Percentiles rank a stretch among this genome's conserved stretches.
Conservation (phyloP, 129 eudicot species). For the Helianthus tuberosus region DNA sequence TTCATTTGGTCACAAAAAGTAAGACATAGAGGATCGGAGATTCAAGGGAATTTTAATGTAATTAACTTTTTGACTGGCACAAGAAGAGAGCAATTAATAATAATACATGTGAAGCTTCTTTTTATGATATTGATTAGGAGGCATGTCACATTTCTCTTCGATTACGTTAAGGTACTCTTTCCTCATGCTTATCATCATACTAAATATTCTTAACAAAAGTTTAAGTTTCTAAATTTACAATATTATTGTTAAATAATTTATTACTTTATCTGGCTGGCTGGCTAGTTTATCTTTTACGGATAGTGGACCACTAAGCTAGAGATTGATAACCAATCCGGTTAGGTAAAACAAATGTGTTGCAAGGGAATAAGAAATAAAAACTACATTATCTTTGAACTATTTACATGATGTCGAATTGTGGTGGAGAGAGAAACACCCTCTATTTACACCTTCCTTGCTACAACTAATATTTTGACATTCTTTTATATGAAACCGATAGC, state of each 20-base stretch:
- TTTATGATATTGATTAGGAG: conserved; percentile 14
- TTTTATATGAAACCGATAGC: too few relatives aligned
- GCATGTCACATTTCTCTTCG: conserved; percentile 17
- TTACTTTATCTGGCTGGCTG: too few relatives aligned
- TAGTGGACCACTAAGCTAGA: too few relatives aligned
- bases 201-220: background rate
- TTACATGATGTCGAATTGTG: too few relatives aligned
- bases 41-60: background rate
- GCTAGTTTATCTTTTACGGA: too few relatives aligned
- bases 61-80: conserved; percentile 29
- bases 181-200: conserved; percentile 24
- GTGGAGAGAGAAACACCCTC: too few relatives aligned
- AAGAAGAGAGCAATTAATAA: conserved; percentile 5
- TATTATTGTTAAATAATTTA: background rate
- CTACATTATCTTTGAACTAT: too few relatives aligned
- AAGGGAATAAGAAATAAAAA: too few relatives aligned
- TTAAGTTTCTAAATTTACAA: background rate
- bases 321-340: too few relatives aligned
- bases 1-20: conserved; percentile 15
- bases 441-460: too few relatives aligned
- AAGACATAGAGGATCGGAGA: conserved; percentile 1
- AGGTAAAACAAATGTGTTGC: too few relatives aligned
- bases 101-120: conserved; percentile 18
- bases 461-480: too few relatives aligned
- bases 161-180: conserved; percentile 31